Percentiles rank a stretch among this genome's conserved stretches.
These are phyloP conservation scores for Fusarium annulatum DNA, from an alignment of 2,329 filamentous ascomycete species.

Conservation along the genomic window DNA sequence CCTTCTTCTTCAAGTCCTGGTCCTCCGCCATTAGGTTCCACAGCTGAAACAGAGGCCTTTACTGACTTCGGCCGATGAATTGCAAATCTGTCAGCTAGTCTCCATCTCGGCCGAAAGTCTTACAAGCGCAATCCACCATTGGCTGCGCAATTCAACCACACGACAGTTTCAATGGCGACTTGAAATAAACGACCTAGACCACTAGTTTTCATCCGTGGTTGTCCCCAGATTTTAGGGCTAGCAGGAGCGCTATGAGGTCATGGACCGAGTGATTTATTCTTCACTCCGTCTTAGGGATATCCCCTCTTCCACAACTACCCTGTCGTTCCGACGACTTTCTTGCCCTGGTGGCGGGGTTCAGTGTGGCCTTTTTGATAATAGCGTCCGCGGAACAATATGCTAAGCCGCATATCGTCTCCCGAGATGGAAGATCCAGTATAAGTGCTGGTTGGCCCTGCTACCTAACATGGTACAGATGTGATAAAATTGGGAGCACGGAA, in stretches of 20 bases:
- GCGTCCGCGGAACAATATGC: conserved; percentile 9
- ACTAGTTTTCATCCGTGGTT: conserved; percentile 16
- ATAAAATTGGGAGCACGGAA: not conserved
- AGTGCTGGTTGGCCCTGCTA: not conserved
- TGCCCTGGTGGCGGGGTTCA: not conserved
- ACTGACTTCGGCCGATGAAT: conserved; percentile 27
- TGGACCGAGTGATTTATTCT: conserved; percentile 21
- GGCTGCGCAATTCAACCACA: conserved; percentile 12
- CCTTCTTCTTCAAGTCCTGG: conserved; percentile 36
- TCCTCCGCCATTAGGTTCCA: conserved; percentile 27
- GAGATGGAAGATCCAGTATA: not conserved
- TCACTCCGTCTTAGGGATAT: conserved; percentile 1
- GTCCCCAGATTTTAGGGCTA: conserved; percentile 41
- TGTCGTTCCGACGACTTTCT: conserved; percentile 22
- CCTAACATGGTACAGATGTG: not conserved
- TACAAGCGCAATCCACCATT: conserved; percentile 14
- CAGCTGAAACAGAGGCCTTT: conserved; percentile 26
- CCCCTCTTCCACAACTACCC: not conserved
- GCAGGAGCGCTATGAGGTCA: conserved; percentile 40
- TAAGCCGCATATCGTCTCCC: not conserved
- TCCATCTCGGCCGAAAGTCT: conserved; percentile 36
- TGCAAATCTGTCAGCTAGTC: conserved; percentile 2
- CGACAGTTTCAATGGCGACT: conserved; percentile 6
- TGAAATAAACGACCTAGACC: conserved; percentile 2
- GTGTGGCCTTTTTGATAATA: conserved; percentile 3